Base-by-base conservation (phyloP, 495 filamentous ascomycete species). In the Hypomontagnella submonticulosa region DNA sequence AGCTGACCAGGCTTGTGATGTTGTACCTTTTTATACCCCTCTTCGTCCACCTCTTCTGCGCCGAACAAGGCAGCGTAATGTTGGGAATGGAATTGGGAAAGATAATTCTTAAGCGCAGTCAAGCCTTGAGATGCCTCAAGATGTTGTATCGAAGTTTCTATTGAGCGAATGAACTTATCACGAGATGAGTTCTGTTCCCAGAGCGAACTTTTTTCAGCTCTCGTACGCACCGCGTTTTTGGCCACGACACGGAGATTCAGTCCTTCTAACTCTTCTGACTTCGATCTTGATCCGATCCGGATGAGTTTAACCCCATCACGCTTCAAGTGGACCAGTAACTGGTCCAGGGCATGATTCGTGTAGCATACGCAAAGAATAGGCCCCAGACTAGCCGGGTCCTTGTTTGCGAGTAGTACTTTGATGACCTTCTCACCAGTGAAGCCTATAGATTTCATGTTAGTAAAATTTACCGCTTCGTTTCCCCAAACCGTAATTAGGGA, bases 331-430 rank as follows among this genome's bases (percentile, higher is more conserved):
- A 92, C 86, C 2, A 93, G 71, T 2, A 92, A 74, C 61, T 93
- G 90, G 70, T 93, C 91, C 0, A 91, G 75, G 0, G 89, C 89
- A 69, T 91, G 88, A 55, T 91, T 92, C 3, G 90, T 92, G 66
- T 90, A 90, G 62, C 85, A 87, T 4, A 80, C 80, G 57, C 81
- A 80, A n/a, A 93, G 71, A 15, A 92, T 88, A 0, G 90, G 90
- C 0, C 89, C 88, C 1, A 92, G 72, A 0, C 71, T 43, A 0
- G 77, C 79, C 33, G 66, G 63, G 0, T 49, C 61, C 38, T 83
- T 83, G 66, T 90, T 89, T 7, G 75, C 79, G 1, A 93, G 73
- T 5, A 94, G 71, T 1, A 85, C 83, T 61, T 90, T 85, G 16
- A 91, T 63, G 27, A 67, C 42, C 42, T 67, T 67, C 32, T 67